Conservation (phyloP, 352 stramenopile genomes). For the Bremia lactucae region DNA sequence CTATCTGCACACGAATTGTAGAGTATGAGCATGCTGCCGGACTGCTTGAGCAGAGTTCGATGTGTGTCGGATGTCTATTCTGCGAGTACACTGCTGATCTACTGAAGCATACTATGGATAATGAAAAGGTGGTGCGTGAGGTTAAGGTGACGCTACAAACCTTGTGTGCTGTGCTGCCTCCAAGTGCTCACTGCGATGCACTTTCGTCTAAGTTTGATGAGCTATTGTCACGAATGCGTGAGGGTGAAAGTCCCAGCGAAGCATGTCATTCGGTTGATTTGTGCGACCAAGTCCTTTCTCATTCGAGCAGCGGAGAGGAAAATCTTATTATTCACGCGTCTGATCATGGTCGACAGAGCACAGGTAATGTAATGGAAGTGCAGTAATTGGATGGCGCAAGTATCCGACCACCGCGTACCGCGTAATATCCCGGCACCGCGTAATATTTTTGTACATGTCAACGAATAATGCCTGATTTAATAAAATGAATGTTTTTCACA, state of each 20-base stretch:
- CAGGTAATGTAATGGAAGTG: conserved; percentile 35
- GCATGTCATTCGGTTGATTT: conserved; percentile 48
- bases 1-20: conserved; percentile 39
- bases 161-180: conserved; percentile 64
- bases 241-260: conserved; percentile 49
- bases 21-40: conserved; percentile 19
- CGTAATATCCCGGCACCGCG: no score
- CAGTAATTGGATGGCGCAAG: conserved; percentile 20
- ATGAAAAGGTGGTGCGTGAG: conserved; percentile 40
- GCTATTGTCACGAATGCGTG: conserved; percentile 38
- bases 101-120: conserved; percentile 31
- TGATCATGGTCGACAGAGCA: conserved; percentile 17
- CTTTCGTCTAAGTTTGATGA: conserved; percentile 73
- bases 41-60: conserved; percentile 18
- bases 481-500: no score
- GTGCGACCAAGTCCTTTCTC: conserved; percentile 37
- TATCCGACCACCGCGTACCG: no score
- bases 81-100: conserved; percentile 73
- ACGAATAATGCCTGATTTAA: no score
- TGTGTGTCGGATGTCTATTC: conserved; percentile 59
- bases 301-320: conserved; percentile 11
- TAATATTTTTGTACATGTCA: no score
- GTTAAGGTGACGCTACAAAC: conserved; percentile 63
- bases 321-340: conserved; percentile 17
- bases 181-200: conserved; percentile 42